phyloP scores from a whole-genome alignment of 1,139 yeast species.

The Taiozyma onychis region DNA sequence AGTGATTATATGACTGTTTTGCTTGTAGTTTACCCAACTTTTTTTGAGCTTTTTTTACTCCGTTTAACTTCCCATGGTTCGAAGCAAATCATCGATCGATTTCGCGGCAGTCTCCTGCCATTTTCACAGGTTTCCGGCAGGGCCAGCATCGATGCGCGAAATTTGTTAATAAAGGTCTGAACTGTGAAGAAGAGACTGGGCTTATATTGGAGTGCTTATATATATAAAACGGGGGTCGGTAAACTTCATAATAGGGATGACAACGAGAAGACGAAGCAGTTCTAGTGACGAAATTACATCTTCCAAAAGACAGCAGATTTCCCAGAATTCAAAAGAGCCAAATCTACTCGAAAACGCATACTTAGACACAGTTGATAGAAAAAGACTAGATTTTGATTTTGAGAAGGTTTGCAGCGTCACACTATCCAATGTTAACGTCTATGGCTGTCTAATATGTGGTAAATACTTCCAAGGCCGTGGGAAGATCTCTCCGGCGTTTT shows the following conservation, averaged over 20 bases:
- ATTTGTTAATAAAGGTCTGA: too few species aligned
- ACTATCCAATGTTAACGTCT: constrained; percentile 53
- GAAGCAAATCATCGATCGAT: not conserved
- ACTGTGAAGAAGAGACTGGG: too few species aligned
- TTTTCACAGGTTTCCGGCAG: not conserved
- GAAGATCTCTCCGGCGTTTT: constrained; percentile 56
- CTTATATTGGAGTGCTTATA: too few species aligned
- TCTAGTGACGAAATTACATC: not conserved
- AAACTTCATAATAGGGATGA: not conserved
- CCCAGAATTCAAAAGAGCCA: not conserved
- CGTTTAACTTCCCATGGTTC: not conserved
- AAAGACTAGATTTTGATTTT: constrained; percentile 60
- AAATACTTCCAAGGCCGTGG: constrained; percentile 68
- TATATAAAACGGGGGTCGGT: too few species aligned
- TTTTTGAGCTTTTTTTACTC: not conserved
- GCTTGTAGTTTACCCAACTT: not conserved
- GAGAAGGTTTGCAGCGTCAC: constrained; percentile 64
- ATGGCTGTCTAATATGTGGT: constrained; percentile 73
- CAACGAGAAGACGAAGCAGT: not conserved
- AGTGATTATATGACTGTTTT: not conserved
- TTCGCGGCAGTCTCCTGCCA: not conserved
- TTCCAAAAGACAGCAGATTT: not conserved
- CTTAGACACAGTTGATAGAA: constrained; percentile 50
- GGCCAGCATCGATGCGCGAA: not conserved
- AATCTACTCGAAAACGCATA: constrained; percentile 27